Conservation (phyloP, 2,329 filamentous ascomycete species). For the Calonectria leucothoes region DNA sequence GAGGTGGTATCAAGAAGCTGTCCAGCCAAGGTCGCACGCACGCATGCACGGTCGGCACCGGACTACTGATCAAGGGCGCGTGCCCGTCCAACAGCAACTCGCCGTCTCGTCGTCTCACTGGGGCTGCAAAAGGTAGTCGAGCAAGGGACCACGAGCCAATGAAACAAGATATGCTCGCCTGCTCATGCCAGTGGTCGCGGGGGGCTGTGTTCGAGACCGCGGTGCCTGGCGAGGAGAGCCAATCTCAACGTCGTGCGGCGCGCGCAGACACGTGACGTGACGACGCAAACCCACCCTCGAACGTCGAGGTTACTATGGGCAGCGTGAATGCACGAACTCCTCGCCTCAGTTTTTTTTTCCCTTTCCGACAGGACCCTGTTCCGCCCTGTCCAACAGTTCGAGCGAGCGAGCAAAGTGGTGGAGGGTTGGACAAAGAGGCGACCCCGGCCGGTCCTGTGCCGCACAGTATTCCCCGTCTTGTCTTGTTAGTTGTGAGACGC, state of each 20-base stretch:
- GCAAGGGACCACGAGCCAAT: conserved; percentile 1
- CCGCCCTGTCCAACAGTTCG: neutral
- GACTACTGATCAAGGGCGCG: conserved; percentile 5
- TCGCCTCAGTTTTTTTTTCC: conserved; percentile 6
- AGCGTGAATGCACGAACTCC: neutral
- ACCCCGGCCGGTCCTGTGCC: neutral
- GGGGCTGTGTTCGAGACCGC: conserved; percentile 1
- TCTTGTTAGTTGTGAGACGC: neutral
- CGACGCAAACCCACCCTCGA: neutral
- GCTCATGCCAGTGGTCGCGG: neutral
- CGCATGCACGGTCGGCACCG: neutral
- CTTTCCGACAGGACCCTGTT: neutral
- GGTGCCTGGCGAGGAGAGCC: neutral
- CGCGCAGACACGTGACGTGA: neutral
- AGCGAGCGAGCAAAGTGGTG: neutral
- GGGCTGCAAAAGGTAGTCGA: neutral
- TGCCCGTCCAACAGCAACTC: neutral
- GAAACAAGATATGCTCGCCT: neutral
- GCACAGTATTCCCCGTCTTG: neutral
- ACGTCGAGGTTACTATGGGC: neutral
- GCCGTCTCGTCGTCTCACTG: neutral
- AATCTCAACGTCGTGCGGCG: neutral
- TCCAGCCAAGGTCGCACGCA: too few species aligned
- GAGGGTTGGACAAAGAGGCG: neutral
- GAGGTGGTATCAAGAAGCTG: neutral